Conservation (phyloP, 225 moss, liverwort and hornwort genomes). For the Polytrichum formosum region DNA sequence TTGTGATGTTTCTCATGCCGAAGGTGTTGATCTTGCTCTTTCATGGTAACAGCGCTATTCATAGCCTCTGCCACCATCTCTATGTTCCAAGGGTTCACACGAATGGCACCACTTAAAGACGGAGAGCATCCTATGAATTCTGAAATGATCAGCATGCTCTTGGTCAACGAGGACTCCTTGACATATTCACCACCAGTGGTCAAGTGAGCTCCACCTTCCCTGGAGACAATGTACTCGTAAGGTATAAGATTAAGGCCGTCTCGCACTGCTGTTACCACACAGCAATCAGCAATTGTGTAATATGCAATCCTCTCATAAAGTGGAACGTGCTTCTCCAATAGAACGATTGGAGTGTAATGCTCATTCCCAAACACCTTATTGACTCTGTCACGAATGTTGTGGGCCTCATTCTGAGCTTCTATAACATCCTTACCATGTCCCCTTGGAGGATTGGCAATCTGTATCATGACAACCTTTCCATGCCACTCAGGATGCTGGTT, state of each 20-base stretch:
- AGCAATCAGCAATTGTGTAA: conserved; percentile 93
- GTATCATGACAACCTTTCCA: conserved; percentile 81
- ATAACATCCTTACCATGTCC: conserved; percentile 82
- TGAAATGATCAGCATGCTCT: conserved; percentile 97
- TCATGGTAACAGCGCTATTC: conserved; percentile 90
- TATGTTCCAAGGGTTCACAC: conserved; percentile 98
- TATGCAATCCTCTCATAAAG: conserved; percentile 85
- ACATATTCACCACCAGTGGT: conserved; percentile 15
- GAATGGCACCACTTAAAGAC: conserved; percentile 94
- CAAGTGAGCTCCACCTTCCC: conserved; percentile 67
- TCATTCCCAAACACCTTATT: conserved; percentile 73
- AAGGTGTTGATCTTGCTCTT: conserved; percentile 79
- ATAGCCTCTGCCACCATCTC: conserved; percentile 97
- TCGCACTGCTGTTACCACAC: conserved; percentile 90
- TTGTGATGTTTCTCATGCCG: conserved; percentile 98
- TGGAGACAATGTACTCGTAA: conserved; percentile 90
- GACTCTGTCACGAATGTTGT: conserved; percentile 61
- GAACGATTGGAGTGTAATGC: conserved; percentile 70
- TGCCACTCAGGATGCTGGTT: conserved; percentile 75
- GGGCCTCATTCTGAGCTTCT: conserved; percentile 82
- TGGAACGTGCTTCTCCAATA: conserved; percentile 65
- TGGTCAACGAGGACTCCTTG: conserved; percentile 38
- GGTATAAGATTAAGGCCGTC: conserved; percentile 97
- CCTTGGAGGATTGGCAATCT: conserved; percentile 91
- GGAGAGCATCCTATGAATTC: conserved; percentile 99